Base-by-base conservation (phyloP, 2,329 filamentous ascomycete species). In the Pseudogymnoascus destructans region DNA sequence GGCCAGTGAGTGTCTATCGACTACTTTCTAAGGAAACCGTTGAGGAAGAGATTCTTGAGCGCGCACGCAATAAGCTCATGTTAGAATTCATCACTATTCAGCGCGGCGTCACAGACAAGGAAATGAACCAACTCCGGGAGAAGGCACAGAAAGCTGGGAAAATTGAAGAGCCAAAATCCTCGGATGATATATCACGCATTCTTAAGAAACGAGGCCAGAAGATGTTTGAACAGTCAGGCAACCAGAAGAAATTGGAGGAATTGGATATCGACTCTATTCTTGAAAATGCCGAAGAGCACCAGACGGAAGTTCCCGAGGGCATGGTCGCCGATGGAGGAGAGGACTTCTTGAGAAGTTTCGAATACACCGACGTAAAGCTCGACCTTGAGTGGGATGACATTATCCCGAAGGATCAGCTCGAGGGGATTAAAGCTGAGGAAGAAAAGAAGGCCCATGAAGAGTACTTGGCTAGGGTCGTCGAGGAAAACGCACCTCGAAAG, bases 381-480 rank as follows among this genome's bases (percentile, higher is more conserved):
- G 88, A 97, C 63, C 83, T 97, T 23, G 90, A 95, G 64, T 98
- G 93, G 93, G 93, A 98, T 66, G 87, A 97, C 64, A 98, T 98
- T 66, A 97, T 98, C 65, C 95, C 93, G 0, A 90, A 91, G 60
- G 90, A 95, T 6, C 85, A 95, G 66, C 79, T 98, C 15, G 91
- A 91, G 13, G 85, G 84, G 61, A 87, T 97, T 72, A 95, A 95
- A 70, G 85, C 84, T 0, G 89, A 95, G 56, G 92, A 97, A 66
- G 87, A 95, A 64, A 84, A 86, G 70, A 86, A 87, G 67, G 82
- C 87, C 59, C 83, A 95, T 59, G 89, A 91, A 11, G 83, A 86
- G 52, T 95, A 93, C 63, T 81, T 95, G 1, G 86, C 84, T 23
- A 85, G 86, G 66, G 80, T 93, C 52, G 82, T 93, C 59, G 89